phyloP scores from a whole-genome alignment of 2,329 filamentous ascomycete genomes.

The Stachybotrys echinatus region DNA sequence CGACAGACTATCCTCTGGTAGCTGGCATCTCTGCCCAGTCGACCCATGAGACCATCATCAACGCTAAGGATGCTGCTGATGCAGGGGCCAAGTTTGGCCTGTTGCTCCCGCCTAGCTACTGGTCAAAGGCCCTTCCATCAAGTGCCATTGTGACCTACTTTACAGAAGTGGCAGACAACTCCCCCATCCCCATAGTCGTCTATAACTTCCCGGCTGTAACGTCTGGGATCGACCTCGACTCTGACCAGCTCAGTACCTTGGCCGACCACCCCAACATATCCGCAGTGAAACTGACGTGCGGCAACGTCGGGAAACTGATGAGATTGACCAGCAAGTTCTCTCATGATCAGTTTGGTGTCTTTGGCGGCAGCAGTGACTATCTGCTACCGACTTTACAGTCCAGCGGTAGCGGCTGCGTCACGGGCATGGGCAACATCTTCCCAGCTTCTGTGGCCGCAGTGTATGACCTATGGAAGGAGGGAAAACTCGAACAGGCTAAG shows the following conservation, averaged over 20 bases:
- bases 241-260: conserved; percentile 54
- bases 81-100: conserved; percentile 70
- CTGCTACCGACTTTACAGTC: conserved; percentile 32
- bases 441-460: conserved; percentile 33
- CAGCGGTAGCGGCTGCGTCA: conserved; percentile 37
- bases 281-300: conserved; percentile 64
- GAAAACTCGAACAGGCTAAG: conserved; percentile 29
- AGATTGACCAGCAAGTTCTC: conserved; percentile 40
- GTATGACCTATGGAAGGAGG: conserved; percentile 33
- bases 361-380: conserved; percentile 38
- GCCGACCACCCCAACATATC: conserved; percentile 60
- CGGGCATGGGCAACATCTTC: conserved; percentile 41
- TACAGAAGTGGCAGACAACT: conserved; percentile 52
- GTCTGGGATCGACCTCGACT: conserved; percentile 59
- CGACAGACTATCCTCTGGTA: conserved; percentile 33
- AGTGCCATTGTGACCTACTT: conserved; percentile 59
- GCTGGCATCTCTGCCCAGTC: conserved; percentile 42
- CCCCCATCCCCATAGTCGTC: conserved; percentile 60
- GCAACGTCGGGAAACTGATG: conserved; percentile 64
- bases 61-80: conserved; percentile 60
- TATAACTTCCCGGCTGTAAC: conserved; percentile 66
- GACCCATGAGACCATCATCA: conserved; percentile 58
- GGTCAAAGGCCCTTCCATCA: conserved; percentile 47
- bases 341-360: conserved; percentile 34
- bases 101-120: conserved; percentile 72